Evolutionary conservation across 73 alveolate genomes (phyloP), one percentile per base, ranked within the genome.

Genomic region (Paramecium pentaurelia): DNA sequence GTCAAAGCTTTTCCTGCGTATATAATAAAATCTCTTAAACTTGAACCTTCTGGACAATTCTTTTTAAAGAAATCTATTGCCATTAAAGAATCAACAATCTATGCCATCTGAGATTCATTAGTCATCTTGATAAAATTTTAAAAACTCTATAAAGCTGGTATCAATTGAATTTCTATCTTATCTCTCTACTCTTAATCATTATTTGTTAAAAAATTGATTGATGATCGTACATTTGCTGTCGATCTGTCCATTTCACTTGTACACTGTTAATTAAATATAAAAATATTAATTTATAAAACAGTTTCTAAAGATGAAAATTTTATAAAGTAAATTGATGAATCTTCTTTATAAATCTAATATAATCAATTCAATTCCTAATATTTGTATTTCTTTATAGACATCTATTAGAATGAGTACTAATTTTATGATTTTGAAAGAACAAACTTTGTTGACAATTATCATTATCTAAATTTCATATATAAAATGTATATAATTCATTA

Each of bases 1-100:
- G 32, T 47, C 49, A 80, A 80, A 16, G 44, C 47, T 80, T 47
- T 42, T 32, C 64, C 71, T 14, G 91, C 91, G 28, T 64, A 34
- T 5, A 64, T 64, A 32, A 64, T 64, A 34, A 64, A 64, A 64
- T 64, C 84, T 64, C 84, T 64, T 32, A 64, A 32, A 64, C 84
- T 64, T 4, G 84, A 64, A n/a, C 84, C 47, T 34, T 64, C 84
- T 12, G 84, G 84, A 64, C 84, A 64, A 64, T 7, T 32, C 84
- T 64, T 64, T 64, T 64, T 64, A 64, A 64, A 34, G 30, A 64
- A 64, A 6, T 64, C 84, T 12, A 64, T 64, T 28, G 84, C 49
- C 28, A 34, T 34, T n/a, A 64, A 64, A 12, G 84, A 64, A 64
- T 64, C 84, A 32, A n/a, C 51, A 32, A 64, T 64, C 47, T 64